Evolutionary conservation across 768 basidiomycete genomes (phyloP).

Genomic region (Macrolepiota albuminosa): DNA sequence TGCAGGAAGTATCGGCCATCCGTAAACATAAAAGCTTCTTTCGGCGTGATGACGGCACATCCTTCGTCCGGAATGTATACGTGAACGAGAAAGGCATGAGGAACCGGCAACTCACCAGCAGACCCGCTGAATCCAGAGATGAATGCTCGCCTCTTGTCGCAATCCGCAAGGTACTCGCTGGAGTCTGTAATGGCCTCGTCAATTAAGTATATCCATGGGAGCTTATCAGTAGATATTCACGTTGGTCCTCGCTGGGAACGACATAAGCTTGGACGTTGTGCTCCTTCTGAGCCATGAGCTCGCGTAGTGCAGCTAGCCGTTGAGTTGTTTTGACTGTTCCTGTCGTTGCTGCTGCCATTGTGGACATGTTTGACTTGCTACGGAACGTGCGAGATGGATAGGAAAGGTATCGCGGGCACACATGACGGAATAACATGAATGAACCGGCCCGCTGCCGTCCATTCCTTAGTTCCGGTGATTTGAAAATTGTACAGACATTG

Average conservation of each 20-base stretch:
- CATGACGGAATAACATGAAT: slow-evolving; percentile 13
- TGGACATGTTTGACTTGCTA: slow-evolving; percentile 3
- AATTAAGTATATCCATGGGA: not conserved
- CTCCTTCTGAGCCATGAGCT: slow-evolving; percentile 57
- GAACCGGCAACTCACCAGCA: slow-evolving; percentile 51
- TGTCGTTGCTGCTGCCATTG: slow-evolving; percentile 33
- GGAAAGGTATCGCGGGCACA: slow-evolving; percentile 9
- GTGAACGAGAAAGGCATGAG: not conserved
- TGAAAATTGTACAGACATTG: no score
- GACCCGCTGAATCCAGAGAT: slow-evolving; percentile 95
- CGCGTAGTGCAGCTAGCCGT: slow-evolving; percentile 58
- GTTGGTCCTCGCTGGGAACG: slow-evolving; percentile 91
- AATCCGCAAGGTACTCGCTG: slow-evolving; percentile 84
- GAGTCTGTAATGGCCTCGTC: slow-evolving; percentile 45
- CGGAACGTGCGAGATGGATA: not conserved
- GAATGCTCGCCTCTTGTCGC: slow-evolving; percentile 80
- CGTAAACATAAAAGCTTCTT: slow-evolving; percentile 82
- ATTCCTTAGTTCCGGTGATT: no score
- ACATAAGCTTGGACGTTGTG: slow-evolving; percentile 63
- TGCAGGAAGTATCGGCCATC: slow-evolving; percentile 96
- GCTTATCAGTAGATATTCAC: slow-evolving; percentile 38
- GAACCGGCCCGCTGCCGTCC: not conserved
- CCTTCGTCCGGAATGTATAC: slow-evolving; percentile 33
- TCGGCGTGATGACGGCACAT: slow-evolving; percentile 68
- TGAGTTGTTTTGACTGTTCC: slow-evolving; percentile 58